Percentiles rank a stretch among this genome's conserved stretches.
These are phyloP conservation scores for Moricandia moricandioides DNA, from an alignment of 345 rosid species.

Conservation along the genomic window DNA sequence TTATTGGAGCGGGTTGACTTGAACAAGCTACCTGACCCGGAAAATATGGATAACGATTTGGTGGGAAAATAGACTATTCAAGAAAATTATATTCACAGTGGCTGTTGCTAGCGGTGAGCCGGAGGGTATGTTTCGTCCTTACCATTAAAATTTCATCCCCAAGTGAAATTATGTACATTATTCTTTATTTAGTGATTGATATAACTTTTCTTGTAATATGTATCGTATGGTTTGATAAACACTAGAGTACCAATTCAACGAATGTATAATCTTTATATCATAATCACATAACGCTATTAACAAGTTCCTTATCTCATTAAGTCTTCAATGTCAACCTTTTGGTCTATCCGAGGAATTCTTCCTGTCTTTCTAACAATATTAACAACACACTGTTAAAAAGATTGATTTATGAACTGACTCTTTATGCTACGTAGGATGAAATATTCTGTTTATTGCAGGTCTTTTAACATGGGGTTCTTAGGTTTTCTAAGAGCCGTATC, in stretches of 20 bases:
- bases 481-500: too few relatives aligned
- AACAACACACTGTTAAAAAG: background rate
- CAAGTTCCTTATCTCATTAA: background rate
- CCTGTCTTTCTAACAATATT: background rate
- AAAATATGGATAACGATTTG: slow-evolving; percentile 50
- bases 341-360: background rate
- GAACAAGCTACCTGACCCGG: slow-evolving; percentile 89
- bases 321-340: background rate
- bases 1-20: slow-evolving; percentile 63
- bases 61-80: slow-evolving; percentile 1
- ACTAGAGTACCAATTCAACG: background rate
- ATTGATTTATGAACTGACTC: background rate
- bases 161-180: background rate
- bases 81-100: background rate
- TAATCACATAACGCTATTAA: background rate
- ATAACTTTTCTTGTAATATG: background rate
- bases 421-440: background rate
- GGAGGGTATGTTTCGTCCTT: background rate
- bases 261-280: background rate
- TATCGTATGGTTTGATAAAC: background rate
- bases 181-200: background rate
- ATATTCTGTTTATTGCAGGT: background rate
- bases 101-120: background rate
- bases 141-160: background rate
- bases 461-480: too few relatives aligned